Base-by-base conservation (phyloP, 1,284 basidiomycete genomes). In the Wolfiporia cocos region DNA sequence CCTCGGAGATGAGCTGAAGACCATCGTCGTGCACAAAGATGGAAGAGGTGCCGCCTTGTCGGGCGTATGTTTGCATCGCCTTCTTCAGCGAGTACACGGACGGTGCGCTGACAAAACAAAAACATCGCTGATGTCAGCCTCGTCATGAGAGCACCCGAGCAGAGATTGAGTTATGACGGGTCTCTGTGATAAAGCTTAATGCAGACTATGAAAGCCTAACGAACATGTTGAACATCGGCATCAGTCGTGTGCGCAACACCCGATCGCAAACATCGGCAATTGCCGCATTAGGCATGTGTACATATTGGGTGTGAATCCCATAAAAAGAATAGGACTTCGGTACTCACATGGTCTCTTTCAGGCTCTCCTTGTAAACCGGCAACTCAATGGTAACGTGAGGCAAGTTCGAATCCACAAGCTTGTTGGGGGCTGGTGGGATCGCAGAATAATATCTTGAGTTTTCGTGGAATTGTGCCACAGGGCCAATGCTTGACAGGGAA, bases 21-120 rank as follows among this genome's bases (percentile, higher is more conserved):
- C 89, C 90, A 57, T 90, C 85, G 47, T 90, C 86, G 52, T 86
- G 82, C 15, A 91, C 68, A 43, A 90, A 72, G 53, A 91, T 87
- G 17, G 75, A 65, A 4, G 82, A 86, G 0, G 83, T 83, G 9
- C 87, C 87, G 17, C 86, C 87, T 55, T 90, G 86, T 1, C 86
- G 71, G 17, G 87, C 86, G 56, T 90, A 90, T 2, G 86, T 90
- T 56, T 86, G 85, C 79, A 92, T 91, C 0, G 88, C 89, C 58
- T 79, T 81, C 65, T 92, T 90, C 48, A 92, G 63, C 0, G 84
- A 90, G 49, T 78, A 76, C 31, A 92, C 78, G 1, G 89, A 91
- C 1, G 86, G 88, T 4, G 74, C 59, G 42, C 82, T 84, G 54
- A 12, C 43, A 11, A 41, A 46, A 33, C 34, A 17, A 4, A 32